These are phyloP conservation scores for Colletotrichum sp. DNA, from an alignment of 2,329 filamentous ascomycete genomes.

Conservation along the genomic window DNA sequence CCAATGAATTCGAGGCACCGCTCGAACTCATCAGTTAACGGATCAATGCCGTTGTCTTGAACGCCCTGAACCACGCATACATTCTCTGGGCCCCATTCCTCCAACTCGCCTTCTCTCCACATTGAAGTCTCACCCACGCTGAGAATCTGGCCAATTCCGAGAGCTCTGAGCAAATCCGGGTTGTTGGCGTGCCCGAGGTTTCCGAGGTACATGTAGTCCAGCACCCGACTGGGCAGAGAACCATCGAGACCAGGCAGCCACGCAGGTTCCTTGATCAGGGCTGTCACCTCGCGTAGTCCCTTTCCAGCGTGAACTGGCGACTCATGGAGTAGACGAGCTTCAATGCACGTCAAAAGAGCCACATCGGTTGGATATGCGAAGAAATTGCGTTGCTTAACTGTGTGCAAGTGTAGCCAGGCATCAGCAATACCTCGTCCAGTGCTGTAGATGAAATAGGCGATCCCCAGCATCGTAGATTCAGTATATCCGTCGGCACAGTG, in stretches of 20 bases:
- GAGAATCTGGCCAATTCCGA: slow-evolving; percentile 87
- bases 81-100: slow-evolving; percentile 79
- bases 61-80: slow-evolving; percentile 83
- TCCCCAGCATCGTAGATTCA: slow-evolving; percentile 85
- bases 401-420: slow-evolving; percentile 88
- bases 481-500: slow-evolving; percentile 97
- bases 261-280: slow-evolving; percentile 66
- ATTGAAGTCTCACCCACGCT: slow-evolving; percentile 89
- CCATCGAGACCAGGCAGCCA: slow-evolving; percentile 90
- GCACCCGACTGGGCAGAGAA: slow-evolving; percentile 84
- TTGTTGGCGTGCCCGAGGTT: slow-evolving; percentile 96
- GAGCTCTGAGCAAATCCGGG: slow-evolving; percentile 75
- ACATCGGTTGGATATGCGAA: slow-evolving; percentile 96
- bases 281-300: slow-evolving; percentile 57
- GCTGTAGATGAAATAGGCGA: slow-evolving; percentile 94
- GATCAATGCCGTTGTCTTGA: slow-evolving; percentile 96
- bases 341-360: slow-evolving; percentile 76
- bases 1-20: slow-evolving; percentile 91
- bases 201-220: slow-evolving; percentile 95
- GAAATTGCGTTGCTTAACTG: slow-evolving; percentile 84
- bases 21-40: slow-evolving; percentile 83
- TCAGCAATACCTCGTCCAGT: slow-evolving; percentile 81
- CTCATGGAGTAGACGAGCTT: slow-evolving; percentile 74
- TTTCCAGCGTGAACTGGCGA: slow-evolving; percentile 63
- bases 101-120: slow-evolving; percentile 76